These are phyloP conservation scores for Cercospora sojina DNA, from an alignment of 2,329 filamentous ascomycete species.

Conservation along the genomic window DNA sequence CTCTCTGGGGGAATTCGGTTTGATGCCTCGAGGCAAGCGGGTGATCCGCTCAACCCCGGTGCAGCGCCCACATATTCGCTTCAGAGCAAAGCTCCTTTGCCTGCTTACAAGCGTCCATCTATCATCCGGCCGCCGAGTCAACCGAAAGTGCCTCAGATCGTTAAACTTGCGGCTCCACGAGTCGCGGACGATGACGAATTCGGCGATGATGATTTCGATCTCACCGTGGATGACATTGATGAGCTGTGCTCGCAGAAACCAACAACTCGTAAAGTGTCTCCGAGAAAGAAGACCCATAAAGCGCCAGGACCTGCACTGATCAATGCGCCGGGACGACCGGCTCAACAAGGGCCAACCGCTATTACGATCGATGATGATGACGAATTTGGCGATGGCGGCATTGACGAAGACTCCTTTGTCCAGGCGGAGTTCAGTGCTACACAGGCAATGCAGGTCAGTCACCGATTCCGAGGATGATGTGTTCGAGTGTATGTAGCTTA, in stretches of 20 bases:
- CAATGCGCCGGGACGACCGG: background rate
- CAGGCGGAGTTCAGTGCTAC: conserved; percentile 71
- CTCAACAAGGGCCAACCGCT: conserved; percentile 1
- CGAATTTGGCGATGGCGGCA: conserved; percentile 68
- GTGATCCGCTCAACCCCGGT: conserved; percentile 25
- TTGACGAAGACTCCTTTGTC: conserved; percentile 69
- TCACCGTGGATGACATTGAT: conserved; percentile 59
- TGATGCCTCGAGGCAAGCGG: conserved; percentile 16
- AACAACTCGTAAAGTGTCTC: background rate
- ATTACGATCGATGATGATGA: conserved; percentile 52
- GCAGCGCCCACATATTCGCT: conserved; percentile 32
- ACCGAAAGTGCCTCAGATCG: conserved; percentile 17
- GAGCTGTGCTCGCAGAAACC: conserved; percentile 51
- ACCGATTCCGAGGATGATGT: conserved; percentile 24
- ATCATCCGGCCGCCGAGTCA: conserved; percentile 29
- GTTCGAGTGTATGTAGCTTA: conserved; percentile 37
- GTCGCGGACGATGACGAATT: conserved; percentile 43
- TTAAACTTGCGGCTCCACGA: conserved; percentile 8
- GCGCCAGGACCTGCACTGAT: background rate
- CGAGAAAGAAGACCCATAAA: conserved; percentile 22
- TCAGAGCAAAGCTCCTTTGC: conserved; percentile 36
- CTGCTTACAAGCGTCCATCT: conserved; percentile 37
- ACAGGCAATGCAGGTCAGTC: conserved; percentile 57
- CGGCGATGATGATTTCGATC: conserved; percentile 46
- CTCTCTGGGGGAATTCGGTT: conserved; percentile 23